Base-by-base conservation (phyloP, 208 protist species). In the Crithidia mellificae region DNA sequence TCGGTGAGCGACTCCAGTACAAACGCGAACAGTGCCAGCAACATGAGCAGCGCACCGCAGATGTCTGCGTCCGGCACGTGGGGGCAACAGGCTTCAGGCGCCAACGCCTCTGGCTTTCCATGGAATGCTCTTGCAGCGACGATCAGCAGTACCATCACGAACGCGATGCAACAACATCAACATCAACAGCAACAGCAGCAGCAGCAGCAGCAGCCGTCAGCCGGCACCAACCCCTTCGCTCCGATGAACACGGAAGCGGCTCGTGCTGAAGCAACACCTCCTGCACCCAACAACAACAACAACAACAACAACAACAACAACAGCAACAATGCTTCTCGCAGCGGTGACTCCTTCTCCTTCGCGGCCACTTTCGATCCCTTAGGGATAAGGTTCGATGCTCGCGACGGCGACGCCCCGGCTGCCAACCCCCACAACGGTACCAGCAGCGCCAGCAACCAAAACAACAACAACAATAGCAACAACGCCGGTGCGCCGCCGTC, bases 131-230 rank as follows among this genome's bases (percentile, higher is more conserved):
- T 63, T 15, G 69, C 63, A 49, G 62, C 54, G 39, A 46, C 68
- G 11, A 46, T 76, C 54, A 51, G 50, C 62, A 71, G 46, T 24
- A 24, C 63, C 50, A 67, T 70, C 30, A n/a, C 59, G 8, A 41
- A 22, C 15, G 59, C 55, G 22, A 47, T 65, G 41, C 72, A 80
- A 3, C n/a, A 15, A 56, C 47, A 56, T 49, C 63, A 73, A 61
- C 63, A 75, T 30, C 74, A 77, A 6, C 55, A 53, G 44, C 58
- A 38, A 12, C 65, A 62, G 49, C 22, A 24, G 14, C 65, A 68
- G 47, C 70, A 58, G 15, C 51, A n/a, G n/a, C 19, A 58, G 15
- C 51, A 24, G n/a, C 14, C 36, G 7, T 38, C 34, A 38, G n/a
- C n/a, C n/a, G n/a, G n/a, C n/a, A 38, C 34, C 34, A 38, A 38